Evolutionary conservation across 176 grass and related monocot genomes (phyloP).

Genomic region (Tillandsia fasciculata): DNA sequence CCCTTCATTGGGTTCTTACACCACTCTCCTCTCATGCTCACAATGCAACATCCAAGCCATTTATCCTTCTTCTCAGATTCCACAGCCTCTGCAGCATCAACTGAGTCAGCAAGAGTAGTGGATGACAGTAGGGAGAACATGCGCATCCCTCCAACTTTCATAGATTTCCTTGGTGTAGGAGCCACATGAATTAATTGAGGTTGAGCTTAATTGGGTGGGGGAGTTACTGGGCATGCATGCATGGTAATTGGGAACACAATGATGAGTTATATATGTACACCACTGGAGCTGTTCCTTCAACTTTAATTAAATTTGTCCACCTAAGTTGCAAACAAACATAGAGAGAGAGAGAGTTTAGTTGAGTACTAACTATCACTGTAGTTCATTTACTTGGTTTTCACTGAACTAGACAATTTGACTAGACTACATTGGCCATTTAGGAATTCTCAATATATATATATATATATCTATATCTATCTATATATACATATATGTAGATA

Average conservation of each 20-base stretch:
- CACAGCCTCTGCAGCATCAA: background rate
- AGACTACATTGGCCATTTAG: too few species aligned
- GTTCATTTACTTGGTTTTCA: too few species aligned
- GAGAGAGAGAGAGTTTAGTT: background rate
- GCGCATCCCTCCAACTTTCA: conserved; percentile 50
- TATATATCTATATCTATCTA: too few species aligned
- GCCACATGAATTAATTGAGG: conserved; percentile 38
- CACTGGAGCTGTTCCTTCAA: too few species aligned
- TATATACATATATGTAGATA: too few species aligned
- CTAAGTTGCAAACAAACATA: background rate
- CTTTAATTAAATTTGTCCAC: background rate
- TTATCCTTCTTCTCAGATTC: background rate
- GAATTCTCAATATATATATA: too few species aligned
- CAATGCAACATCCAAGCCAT: conserved; percentile 13
- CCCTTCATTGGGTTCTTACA: conserved; percentile 17
- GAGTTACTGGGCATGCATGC: too few species aligned
- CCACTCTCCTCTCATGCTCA: conserved; percentile 19
- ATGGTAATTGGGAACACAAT: too few species aligned
- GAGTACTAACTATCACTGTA: too few species aligned
- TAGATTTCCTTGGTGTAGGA: conserved; percentile 94
- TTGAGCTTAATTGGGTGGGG: too few species aligned
- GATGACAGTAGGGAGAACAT: conserved; percentile 23
- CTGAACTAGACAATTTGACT: too few species aligned
- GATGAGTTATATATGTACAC: too few species aligned
- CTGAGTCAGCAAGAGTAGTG: conserved; percentile 13